A percentile compares a stretch with the other conserved stretches of the same genome.
phyloP scores from a whole-genome alignment of 139 green algal genomes.

The Coccomyxa sp. region DNA sequence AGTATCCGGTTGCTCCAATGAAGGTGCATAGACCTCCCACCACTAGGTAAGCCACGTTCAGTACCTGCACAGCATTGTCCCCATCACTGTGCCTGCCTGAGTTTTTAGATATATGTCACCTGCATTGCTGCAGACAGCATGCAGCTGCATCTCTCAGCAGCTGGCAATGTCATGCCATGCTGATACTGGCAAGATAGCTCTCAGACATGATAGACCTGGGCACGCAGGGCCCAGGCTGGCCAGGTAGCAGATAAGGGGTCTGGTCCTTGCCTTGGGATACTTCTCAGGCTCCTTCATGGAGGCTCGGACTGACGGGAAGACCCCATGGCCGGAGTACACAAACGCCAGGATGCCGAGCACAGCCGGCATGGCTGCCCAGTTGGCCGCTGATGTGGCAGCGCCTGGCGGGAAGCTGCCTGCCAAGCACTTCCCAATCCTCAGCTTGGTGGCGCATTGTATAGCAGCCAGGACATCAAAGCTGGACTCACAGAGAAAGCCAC shows the following conservation, averaged over 20 bases:
- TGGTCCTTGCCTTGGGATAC: constrained; percentile 23
- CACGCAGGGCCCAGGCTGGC: too few relatives aligned
- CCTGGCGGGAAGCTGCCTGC: not conserved
- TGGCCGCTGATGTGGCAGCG: not conserved
- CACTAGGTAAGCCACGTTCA: constrained; percentile 50
- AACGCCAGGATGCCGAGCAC: constrained; percentile 34
- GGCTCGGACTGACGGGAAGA: constrained; percentile 38
- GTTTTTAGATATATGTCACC: too few relatives aligned
- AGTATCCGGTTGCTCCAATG: constrained; percentile 49
- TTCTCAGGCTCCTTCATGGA: constrained; percentile 30
- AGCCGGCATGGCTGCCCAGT: constrained; percentile 14
- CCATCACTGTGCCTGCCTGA: too few relatives aligned
- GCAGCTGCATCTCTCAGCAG: too few relatives aligned
- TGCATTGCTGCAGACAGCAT: not conserved
- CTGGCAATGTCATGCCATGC: too few relatives aligned
- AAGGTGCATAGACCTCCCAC: constrained; percentile 40
- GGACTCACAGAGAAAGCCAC: not conserved
- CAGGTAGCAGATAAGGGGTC: too few relatives aligned
- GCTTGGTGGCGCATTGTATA: too few relatives aligned
- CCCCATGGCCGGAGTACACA: constrained; percentile 33
- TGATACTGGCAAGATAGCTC: too few relatives aligned
- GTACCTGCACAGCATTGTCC: constrained; percentile 23
- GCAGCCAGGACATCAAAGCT: too few relatives aligned
- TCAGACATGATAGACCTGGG: too few relatives aligned
- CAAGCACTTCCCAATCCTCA: not conserved